A percentile compares a stretch with the other conserved stretches of the same genome.
Conservation (phyloP, 352 stramenopile genomes). For the Phytopythium ostracodes region DNA sequence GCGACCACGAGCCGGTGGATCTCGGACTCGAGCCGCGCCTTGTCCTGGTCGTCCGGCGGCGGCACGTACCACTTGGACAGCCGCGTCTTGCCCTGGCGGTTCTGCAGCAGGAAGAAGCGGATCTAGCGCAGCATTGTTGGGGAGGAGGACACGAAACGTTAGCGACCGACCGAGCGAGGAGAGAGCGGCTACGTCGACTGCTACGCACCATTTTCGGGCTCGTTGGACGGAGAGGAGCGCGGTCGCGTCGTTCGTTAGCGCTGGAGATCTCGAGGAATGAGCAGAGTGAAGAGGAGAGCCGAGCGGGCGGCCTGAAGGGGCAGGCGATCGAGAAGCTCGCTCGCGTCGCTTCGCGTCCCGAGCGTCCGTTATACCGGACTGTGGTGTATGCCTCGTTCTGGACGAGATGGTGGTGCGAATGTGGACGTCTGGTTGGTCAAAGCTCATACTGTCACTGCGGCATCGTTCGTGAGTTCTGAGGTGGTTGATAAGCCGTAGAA, state of each 20-base stretch:
- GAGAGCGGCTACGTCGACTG: too few species aligned
- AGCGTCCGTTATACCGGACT: not conserved
- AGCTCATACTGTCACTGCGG: conserved; percentile 15
- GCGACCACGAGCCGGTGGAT: conserved; percentile 89
- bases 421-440: conserved; percentile 45
- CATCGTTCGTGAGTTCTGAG: too few species aligned
- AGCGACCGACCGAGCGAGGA: conserved; percentile 3
- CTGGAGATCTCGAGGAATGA: conserved; percentile 1
- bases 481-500: too few species aligned
- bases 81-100: conserved; percentile 98
- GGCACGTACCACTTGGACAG: conserved; percentile 98
- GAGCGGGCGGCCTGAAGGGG: not conserved
- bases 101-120: conserved; percentile 98
- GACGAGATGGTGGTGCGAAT: not conserved
- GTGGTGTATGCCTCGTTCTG: not conserved
- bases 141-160: not conserved
- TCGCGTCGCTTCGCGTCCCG: not conserved
- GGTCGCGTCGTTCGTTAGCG: not conserved
- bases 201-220: conserved; percentile 6
- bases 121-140: conserved; percentile 48
- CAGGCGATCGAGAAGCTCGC: not conserved
- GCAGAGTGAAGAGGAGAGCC: not conserved
- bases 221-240: not conserved
- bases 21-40: conserved; percentile 85
- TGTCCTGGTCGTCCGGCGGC: conserved; percentile 77